phyloP scores from a whole-genome alignment of 768 basidiomycete species.

The Amanita jacksonii region DNA sequence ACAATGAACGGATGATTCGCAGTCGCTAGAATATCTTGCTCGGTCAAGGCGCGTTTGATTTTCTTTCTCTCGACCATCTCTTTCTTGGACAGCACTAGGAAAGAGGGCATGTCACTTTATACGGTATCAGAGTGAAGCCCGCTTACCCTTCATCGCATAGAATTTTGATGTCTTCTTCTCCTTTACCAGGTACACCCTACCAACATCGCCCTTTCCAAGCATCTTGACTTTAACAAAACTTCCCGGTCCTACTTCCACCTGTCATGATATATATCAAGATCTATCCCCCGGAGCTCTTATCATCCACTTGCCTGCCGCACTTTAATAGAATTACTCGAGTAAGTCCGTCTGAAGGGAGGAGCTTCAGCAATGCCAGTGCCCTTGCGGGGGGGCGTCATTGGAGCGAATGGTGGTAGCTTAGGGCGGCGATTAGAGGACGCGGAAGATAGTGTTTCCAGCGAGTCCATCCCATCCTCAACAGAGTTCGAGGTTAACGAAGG shows the following conservation, averaged over 20 bases:
- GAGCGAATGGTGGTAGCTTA: conserved; percentile 19
- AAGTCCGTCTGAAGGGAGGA: conserved; percentile 84
- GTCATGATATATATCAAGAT: conserved; percentile 3
- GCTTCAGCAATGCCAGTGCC: conserved; percentile 36
- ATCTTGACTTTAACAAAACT: conserved; percentile 97
- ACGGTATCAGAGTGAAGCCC: conserved; percentile 18
- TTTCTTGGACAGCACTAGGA: conserved; percentile 89
- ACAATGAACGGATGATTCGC: conserved; percentile 99
- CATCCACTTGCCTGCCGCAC: conserved; percentile 57
- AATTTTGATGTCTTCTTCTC: conserved; percentile 97
- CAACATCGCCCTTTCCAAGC: conserved; percentile 98
- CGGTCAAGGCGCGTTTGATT: conserved; percentile 96
- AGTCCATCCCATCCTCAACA: conserved; percentile 55
- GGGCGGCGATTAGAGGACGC: conserved; percentile 55
- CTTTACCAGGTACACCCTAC: conserved; percentile 93
- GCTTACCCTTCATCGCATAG: conserved; percentile 97
- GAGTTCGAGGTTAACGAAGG: conserved; percentile 38
- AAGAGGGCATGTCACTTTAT: conserved; percentile 28
- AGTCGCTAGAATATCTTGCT: conserved; percentile 97
- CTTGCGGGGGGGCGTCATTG: conserved; percentile 16
- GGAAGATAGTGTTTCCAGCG: conserved; percentile 71
- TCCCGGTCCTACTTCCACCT: conserved; percentile 91
- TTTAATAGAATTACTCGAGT: conserved; percentile 97
- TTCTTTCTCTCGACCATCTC: conserved; percentile 99
- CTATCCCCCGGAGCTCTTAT: conserved; percentile 3